Evolutionary conservation across 805 yeast genomes (phyloP).

Genomic region (Metschnikowia cubensis): DNA sequence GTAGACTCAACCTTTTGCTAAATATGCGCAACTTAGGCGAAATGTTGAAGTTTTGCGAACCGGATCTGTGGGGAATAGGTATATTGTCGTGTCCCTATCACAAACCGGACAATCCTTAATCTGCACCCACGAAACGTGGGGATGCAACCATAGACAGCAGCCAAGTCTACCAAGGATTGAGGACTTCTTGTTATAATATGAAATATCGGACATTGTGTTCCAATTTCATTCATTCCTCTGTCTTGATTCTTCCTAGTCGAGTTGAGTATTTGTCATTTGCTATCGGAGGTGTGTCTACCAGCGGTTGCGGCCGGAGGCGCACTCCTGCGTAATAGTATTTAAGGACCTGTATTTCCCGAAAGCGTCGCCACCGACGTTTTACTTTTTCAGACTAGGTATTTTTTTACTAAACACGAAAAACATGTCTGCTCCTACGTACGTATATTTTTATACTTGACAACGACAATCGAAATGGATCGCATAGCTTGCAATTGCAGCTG

Average conservation of each 20-base stretch:
- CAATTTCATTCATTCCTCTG: neutral
- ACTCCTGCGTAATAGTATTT: constrained; percentile 15
- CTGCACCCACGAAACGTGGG: constrained; percentile 1
- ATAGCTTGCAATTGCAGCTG: neutral
- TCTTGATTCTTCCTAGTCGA: neutral
- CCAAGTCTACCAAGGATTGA: neutral
- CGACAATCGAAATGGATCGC: neutral
- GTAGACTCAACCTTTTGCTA: neutral
- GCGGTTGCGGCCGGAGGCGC: constrained; percentile 5
- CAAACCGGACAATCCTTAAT: neutral
- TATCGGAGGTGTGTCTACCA: constrained; percentile 4
- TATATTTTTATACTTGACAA: constrained; percentile 7
- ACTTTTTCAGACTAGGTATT: constrained; percentile 6
- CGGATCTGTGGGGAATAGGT: neutral
- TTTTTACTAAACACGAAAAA: constrained; percentile 8
- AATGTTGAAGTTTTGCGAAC: neutral
- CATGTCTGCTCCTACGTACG: constrained; percentile 45
- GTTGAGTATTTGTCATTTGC: neutral
- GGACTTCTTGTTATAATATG: neutral
- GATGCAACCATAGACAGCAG: neutral
- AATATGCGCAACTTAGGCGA: neutral
- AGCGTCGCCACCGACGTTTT: constrained; percentile 5
- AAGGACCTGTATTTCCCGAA: constrained; percentile 13
- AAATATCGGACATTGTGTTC: neutral
- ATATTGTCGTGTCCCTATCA: neutral